These are phyloP conservation scores for Psophocarpus tetragonolobus DNA, from an alignment of 306 rosid genomes.

Conservation along the genomic window DNA sequence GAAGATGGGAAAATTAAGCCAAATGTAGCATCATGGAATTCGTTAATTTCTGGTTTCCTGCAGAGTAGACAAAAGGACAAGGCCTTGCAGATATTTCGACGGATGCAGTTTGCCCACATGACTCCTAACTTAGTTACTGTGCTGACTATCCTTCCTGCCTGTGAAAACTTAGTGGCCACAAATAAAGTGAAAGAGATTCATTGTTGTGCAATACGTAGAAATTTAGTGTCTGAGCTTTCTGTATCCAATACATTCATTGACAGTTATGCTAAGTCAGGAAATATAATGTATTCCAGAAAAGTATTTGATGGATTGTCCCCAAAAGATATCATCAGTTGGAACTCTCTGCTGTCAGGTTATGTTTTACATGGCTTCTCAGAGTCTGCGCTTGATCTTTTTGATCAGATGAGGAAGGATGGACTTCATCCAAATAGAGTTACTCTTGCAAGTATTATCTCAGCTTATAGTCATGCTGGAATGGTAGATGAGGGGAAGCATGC, in stretches of 20 bases:
- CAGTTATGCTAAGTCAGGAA: conserved; percentile 86
- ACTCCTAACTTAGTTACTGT: conserved; percentile 74
- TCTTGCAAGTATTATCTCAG: conserved; percentile 63
- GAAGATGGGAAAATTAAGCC: conserved; percentile 71
- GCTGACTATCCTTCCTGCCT: conserved; percentile 73
- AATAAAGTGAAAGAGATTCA: conserved; percentile 84
- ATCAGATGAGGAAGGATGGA: conserved; percentile 67
- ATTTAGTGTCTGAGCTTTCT: conserved; percentile 56
- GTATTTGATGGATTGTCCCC: conserved; percentile 67
- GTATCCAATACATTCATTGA: conserved; percentile 73
- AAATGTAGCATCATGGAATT: conserved; percentile 85
- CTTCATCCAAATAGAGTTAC: conserved; percentile 78
- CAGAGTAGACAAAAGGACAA: conserved; percentile 72
- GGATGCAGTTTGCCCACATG: conserved; percentile 65
- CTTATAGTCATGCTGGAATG: conserved; percentile 74
- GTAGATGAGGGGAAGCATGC: conserved; percentile 64
- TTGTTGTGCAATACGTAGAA: conserved; percentile 69
- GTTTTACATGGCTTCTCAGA: conserved; percentile 71
- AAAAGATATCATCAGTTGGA: conserved; percentile 87
- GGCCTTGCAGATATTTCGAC: conserved; percentile 73
- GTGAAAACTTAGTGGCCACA: conserved; percentile 66
- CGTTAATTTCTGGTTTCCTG: conserved; percentile 77
- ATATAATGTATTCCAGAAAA: conserved; percentile 58
- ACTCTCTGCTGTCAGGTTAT: conserved; percentile 70
- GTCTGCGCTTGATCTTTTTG: conserved; percentile 61